Evolutionary conservation across 108 stramenopile species (phyloP).

Genomic region (Fistulifera pelliculosa): DNA sequence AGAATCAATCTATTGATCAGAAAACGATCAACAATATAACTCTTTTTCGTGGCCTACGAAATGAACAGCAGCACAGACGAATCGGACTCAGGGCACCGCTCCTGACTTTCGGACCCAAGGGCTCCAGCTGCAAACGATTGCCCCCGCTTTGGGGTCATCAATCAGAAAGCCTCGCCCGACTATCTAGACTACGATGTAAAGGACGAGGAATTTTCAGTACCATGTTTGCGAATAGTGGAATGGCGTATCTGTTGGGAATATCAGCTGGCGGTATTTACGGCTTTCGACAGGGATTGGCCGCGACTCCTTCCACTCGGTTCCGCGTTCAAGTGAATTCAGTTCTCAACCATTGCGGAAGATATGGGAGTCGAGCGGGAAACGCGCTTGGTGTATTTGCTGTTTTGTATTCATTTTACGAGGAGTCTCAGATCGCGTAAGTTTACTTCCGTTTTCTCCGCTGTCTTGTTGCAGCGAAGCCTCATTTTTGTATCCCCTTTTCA

Average conservation of each 20-base stretch:
- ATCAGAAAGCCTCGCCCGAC: slow-evolving; percentile 37
- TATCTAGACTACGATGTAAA: slow-evolving; percentile 79
- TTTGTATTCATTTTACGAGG: slow-evolving; percentile 75
- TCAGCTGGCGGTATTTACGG: slow-evolving; percentile 70
- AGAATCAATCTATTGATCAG: too few species aligned
- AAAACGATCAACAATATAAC: too few species aligned
- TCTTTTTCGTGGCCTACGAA: too few species aligned
- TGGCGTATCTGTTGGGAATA: slow-evolving; percentile 70
- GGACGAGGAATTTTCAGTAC: slow-evolving; percentile 69
- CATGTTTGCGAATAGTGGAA: slow-evolving; percentile 81
- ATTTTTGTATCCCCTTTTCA: slow-evolving; percentile 1
- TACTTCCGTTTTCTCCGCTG: not conserved
- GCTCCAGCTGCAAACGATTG: slow-evolving; percentile 65
- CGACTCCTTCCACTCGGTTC: slow-evolving; percentile 61
- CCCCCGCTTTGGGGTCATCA: slow-evolving; percentile 59
- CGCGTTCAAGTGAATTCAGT: slow-evolving; percentile 78
- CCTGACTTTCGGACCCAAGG: slow-evolving; percentile 41
- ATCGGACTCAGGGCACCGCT: slow-evolving; percentile 37
- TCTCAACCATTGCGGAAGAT: slow-evolving; percentile 75
- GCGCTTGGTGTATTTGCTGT: slow-evolving; percentile 70
- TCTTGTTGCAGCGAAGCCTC: not conserved
- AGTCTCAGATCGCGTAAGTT: slow-evolving; percentile 63
- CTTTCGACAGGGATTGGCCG: slow-evolving; percentile 54
- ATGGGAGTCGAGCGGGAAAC: slow-evolving; percentile 70
- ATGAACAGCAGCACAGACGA: slow-evolving; percentile 5